phyloP scores from a whole-genome alignment of 2,329 filamentous ascomycete species.

The Aspergillus ustus region DNA sequence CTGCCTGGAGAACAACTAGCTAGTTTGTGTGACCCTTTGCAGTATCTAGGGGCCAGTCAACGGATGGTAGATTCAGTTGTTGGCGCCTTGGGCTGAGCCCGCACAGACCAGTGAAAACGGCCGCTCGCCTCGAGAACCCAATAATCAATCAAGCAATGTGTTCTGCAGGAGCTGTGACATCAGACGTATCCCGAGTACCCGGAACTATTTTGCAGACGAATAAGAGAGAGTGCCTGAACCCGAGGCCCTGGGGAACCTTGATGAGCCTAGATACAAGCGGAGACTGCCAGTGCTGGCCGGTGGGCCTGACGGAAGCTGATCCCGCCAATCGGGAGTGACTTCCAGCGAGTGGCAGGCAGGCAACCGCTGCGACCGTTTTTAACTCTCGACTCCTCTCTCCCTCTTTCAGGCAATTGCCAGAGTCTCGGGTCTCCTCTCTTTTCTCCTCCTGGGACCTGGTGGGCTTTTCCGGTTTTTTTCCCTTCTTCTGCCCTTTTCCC shows the following conservation, averaged over 20 bases:
- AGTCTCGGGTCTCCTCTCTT: background rate
- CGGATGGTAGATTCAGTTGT: conserved; percentile 11
- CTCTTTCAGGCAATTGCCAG: background rate
- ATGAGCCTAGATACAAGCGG: no score
- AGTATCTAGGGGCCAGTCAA: conserved; percentile 11
- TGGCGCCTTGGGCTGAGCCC: background rate
- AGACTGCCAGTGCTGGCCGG: background rate
- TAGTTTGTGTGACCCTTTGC: conserved; percentile 5
- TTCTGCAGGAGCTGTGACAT: background rate
- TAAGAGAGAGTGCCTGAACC: background rate
- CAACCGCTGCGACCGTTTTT: background rate
- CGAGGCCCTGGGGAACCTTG: no score
- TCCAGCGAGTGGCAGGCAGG: background rate
- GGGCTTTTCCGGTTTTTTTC: background rate
- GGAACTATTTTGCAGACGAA: background rate
- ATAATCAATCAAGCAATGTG: background rate
- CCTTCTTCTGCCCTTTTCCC: background rate
- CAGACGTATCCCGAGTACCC: background rate
- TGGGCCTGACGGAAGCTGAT: background rate
- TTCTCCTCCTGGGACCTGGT: background rate
- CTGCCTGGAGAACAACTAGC: background rate
- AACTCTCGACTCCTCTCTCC: background rate
- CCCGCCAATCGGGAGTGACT: background rate
- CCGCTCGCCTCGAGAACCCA: background rate
- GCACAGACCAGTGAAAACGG: background rate